Evolutionary conservation across 2,329 filamentous ascomycete species (phyloP), one percentile per base, ranked within the genome.

Genomic region (Fusarium oligoseptatum): DNA sequence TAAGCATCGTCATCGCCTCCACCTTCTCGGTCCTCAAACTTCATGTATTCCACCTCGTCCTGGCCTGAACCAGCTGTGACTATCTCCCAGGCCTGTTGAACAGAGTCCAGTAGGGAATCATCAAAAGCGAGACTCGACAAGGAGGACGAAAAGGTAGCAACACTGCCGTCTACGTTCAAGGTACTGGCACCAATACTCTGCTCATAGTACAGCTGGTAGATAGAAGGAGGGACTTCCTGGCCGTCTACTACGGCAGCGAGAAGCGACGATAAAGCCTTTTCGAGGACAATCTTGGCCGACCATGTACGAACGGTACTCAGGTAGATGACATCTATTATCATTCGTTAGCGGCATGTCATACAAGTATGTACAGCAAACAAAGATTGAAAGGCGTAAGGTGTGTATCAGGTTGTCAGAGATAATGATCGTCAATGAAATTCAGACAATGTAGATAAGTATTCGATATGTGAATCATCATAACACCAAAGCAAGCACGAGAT

Each of bases 361-460:
- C 55, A 37, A 56, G 22, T n/a, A 56, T 64, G 17, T 65, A 34
- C 61, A 66, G 27, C 56, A 64, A 32, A 60, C 57, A 58, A 43
- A 66, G 32, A 61, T 67, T 45, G 12, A 60, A 74, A 58, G 34
- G 45, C 72, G 64, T 72, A 36, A 52, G 66, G 74, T 80, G 84
- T 85, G 87, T 85, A 91, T 97, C 95, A 97, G 95, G 86, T 92
- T 94, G 92, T 96, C 92, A 96, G 93, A 95, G 91, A 90, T 88
- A 88, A 88, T 72, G 89, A 89, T 97, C 95, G 92, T 97, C 95
- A 97, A 86, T 89, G 89, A 84, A 86, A 86, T 93, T 97, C 96
- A 95, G 96, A 94, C 95, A 98, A 98, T 98, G 96, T 98, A 98
- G 96, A 98, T 98, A 98, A 98, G 95, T 95, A 94, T 97, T 97